Evolutionary conservation across 257 asterid genomes (phyloP), one percentile per base, ranked within the genome.

Genomic region (Handroanthus guayacan): DNA sequence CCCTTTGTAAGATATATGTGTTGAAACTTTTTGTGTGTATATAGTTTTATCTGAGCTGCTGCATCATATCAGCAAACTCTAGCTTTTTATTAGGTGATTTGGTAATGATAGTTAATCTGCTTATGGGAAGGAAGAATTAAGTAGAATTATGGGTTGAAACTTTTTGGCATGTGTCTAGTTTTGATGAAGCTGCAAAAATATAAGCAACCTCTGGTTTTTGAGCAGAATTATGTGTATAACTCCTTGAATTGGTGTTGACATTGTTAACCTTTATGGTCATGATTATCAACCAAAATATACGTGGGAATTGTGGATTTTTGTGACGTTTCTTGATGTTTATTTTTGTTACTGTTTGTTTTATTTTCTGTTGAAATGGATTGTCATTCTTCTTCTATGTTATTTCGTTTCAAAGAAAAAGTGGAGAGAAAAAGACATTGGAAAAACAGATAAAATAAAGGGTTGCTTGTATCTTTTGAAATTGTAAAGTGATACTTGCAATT

Each of bases 1-100:
- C 36, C 11, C 16, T 9, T 8, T n/a, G 43, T 45, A 6, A 74
- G 64, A 36, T 14, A 31, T 3, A 3, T 0, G 0, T 36, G 12
- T 31, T 18, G 39, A 50, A 61, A 3, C 69, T 61, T 69, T 51
- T 62, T 72, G 72, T 77, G 8, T 70, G 75, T 67, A 41, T 31
- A 17, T 52, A 62, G 20, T 10, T 60, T 11, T 61, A 70, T 2
- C 20, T 36, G 11, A 51, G 16, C 48, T 51, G 12, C 45, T 41
- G 45, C 45, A 41, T 25, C 50, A 50, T 5, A 12, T 34, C 18
- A 18, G 72, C 57, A 43, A 47, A 45, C 12, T 67, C 18, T 44
- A 10, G 41, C 43, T 47, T 50, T 41, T 6, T 18, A 38, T 34
- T 14, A 11, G 17, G 10, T 61, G 68, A 20, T 62, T 14, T 3